Base-by-base conservation (phyloP, 805 yeast species). In the Huiozyma sinensis region DNA sequence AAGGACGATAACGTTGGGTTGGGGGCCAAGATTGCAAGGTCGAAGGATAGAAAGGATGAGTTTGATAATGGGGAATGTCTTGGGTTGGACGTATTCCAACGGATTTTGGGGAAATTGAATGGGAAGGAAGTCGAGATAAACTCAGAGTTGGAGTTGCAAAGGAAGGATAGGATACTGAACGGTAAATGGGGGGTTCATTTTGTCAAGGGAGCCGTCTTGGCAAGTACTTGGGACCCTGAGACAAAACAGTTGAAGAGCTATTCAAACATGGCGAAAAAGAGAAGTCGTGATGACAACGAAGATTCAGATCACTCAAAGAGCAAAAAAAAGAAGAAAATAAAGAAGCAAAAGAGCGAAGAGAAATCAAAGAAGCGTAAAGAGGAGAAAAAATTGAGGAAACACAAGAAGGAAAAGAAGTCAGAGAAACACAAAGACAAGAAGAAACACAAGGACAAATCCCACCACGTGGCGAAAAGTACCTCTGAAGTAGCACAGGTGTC, bases 51-150 rank as follows among this genome's bases (percentile, higher is more conserved):
- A 52, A 73, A 68, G 38, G 92, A 81, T 52, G 85, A 77, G 50
- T 78, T 81, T 53, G 87, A 81, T 53, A 75, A 78, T 50, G 95
- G 86, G 46, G 95, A 86, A 51, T 80, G 90, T 51, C 83, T 88
- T 8, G 96, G 97, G 4, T 70, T 90, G 36, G 97, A 92, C 61
- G 95, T 83, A 3, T 90, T 92, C 60, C 98, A 90, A 67, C 73
- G 94, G 53, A 75, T 90, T 39, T 68, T 90, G 49, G 97, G 97
- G 8, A 75, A 88, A 58, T 71, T 90, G 49, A 90, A 90, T 60
- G 97, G 97, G 39, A 83, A 79, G 52, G 90, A 82, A 56, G 83
- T 77, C 32, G 74, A 71, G 45, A 74, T 83, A 28, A 67, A 68
- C 45, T 67, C 76, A 47, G 89, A 79, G 55, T 64, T 86, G 50